Percentiles rank a stretch among this genome's conserved stretches.
Conservation (phyloP, 805 yeast genomes). For the Yarrowia osloensis region DNA sequence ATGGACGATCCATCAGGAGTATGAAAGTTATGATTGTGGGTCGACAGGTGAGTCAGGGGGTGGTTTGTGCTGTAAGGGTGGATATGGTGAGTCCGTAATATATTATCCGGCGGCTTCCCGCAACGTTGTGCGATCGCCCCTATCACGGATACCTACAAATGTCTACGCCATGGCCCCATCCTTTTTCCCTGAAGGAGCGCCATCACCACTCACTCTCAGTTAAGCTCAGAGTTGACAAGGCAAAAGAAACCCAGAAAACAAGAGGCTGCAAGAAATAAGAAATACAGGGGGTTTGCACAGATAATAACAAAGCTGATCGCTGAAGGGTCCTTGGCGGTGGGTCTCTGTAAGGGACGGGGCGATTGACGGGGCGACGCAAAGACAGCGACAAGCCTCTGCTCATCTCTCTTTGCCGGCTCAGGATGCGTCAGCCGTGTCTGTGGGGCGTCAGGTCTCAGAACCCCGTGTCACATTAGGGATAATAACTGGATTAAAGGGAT, state of each 20-base stretch:
- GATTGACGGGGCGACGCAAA: background rate
- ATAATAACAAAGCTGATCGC: background rate
- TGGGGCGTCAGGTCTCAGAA: background rate
- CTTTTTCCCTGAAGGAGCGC: background rate
- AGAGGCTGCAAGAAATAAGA: slow-evolving; percentile 19
- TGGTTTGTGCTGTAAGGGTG: background rate
- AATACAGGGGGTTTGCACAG: background rate
- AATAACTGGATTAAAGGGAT: slow-evolving; percentile 17
- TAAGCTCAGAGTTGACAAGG: slow-evolving; percentile 9
- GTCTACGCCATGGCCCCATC: slow-evolving; percentile 9
- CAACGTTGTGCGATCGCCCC: background rate
- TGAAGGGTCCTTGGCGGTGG: slow-evolving; percentile 1
- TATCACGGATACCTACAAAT: background rate
- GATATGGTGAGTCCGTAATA: background rate
- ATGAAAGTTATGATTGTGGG: slow-evolving; percentile 5
- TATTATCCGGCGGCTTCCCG: background rate
- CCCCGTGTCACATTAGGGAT: slow-evolving; percentile 4
- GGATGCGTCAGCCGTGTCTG: slow-evolving; percentile 11
- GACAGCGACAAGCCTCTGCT: background rate
- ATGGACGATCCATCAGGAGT: slow-evolving; percentile 10
- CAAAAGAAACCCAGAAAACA: background rate
- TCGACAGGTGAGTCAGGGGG: slow-evolving; percentile 20
- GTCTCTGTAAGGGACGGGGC: slow-evolving; percentile 9
- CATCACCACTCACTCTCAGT: background rate
- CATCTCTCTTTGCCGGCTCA: background rate